Percentiles rank a stretch among this genome's conserved stretches.
Evolutionary conservation across 2,329 filamentous ascomycete genomes (phyloP).

Genomic region (Neoscytalidium dimidiatum): DNA sequence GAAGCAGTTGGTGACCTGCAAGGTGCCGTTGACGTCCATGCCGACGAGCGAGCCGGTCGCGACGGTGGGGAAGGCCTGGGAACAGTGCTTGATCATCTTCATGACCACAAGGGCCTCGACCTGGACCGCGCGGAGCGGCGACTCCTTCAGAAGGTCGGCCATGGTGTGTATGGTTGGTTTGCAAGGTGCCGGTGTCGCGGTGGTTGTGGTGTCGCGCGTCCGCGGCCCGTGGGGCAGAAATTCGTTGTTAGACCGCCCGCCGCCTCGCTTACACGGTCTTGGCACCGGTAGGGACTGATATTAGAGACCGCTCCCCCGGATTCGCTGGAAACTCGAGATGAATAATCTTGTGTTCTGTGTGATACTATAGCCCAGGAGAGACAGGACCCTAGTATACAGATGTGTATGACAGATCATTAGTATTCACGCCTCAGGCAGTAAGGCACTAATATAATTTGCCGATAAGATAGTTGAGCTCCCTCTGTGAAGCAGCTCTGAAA

Average conservation of each 20-base stretch:
- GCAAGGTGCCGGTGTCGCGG: conserved; percentile 17
- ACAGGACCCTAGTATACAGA: not conserved
- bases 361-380: not conserved
- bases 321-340: too few species aligned
- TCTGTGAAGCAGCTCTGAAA: not conserved
- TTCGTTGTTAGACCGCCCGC: conserved; percentile 17
- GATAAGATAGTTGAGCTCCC: not conserved
- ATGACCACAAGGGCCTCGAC: conserved; percentile 95
- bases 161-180: conserved; percentile 26
- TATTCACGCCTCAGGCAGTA: not conserved
- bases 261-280: conserved; percentile 14
- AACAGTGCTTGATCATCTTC: conserved; percentile 97
- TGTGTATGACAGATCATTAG: not conserved
- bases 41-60: conserved; percentile 91
- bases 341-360: not conserved
- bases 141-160: conserved; percentile 39
- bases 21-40: conserved; percentile 79
- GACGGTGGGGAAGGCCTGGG: conserved; percentile 81
- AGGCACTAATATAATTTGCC: not conserved
- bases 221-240: conserved; percentile 21
- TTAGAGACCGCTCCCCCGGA: too few species aligned
- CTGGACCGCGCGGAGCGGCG: conserved; percentile 81
- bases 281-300: too few species aligned
- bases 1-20: conserved; percentile 94
- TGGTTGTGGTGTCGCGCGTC: conserved; percentile 19